Base-by-base conservation (phyloP, 805 yeast genomes). In the Ogataea nonfermentans region DNA sequence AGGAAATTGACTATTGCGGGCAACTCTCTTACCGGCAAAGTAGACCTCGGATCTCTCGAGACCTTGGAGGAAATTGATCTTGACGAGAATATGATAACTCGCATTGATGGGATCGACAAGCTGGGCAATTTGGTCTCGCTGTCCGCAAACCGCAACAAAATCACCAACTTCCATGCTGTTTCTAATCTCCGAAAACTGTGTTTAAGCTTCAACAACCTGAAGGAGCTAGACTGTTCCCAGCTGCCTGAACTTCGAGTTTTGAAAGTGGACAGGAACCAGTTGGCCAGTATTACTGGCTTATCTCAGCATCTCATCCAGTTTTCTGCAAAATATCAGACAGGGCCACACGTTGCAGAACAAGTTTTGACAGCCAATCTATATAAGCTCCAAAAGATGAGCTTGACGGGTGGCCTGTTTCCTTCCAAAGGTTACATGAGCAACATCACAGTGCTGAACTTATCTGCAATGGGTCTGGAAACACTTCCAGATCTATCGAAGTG, bases 11-110 rank as follows among this genome's bases (percentile, higher is more conserved):
- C 74, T 46, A 48, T 73, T 4, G 64, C 76, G 3, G 61, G 59
- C 32, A 76, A 76, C 50, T 44, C 56, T 2, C 46, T 76, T 8
- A 41, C 30, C 6, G 78, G 76, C 1, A 50, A 33, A 3, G 33
- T 76, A 2, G 63, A 72, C 47, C 65, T 75, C 30, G 45, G 49
- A 2, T 49, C 59, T 4, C 52, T 76, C 17, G 58, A 63, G 31
- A 62, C 64, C 38, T 55, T 76, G 24, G 73, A 74, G 47, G 73
- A 68, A 22, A 48, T 76, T 39, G 61, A 66, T 17, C 32, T 76
- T 29, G 63, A 71, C 12, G 70, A 66, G 12, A 76, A 76, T 49
- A 49, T 49, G n/a, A 48, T 76, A 11, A 39, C 49, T 3, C 29
- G 44, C 1, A 39, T 76, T 2, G 13, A 14, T 0, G 71, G 72